Conservation (phyloP, 495 filamentous ascomycete species). For the Neurospora sp. region DNA sequence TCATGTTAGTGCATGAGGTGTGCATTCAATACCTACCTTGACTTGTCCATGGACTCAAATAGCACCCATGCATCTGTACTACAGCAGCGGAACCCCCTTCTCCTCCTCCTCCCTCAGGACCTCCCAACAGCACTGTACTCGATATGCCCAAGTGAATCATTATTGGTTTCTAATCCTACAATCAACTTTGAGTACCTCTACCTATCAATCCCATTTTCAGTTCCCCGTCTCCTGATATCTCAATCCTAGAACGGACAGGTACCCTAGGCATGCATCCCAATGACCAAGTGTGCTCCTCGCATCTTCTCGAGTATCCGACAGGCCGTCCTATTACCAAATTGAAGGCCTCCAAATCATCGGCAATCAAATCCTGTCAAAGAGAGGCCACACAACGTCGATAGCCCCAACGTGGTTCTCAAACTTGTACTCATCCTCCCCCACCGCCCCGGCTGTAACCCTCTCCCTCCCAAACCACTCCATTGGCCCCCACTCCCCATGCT, state of each 20-base stretch:
- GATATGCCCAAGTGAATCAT: background rate
- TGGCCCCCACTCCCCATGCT: too few relatives aligned
- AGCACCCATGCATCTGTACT: background rate
- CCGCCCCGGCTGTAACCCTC: too few relatives aligned
- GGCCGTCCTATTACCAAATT: too few relatives aligned
- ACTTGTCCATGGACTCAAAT: background rate
- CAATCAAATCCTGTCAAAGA: too few relatives aligned
- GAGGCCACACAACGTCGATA: background rate
- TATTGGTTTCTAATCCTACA: background rate
- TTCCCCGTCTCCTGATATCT: background rate
- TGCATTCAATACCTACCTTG: background rate
- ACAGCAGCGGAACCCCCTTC: background rate
- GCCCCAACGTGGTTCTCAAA: background rate
- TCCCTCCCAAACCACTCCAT: too few relatives aligned
- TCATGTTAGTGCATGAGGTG: background rate
- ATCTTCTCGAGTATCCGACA: too few relatives aligned
- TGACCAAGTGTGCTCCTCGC: too few relatives aligned
- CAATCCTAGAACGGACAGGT: background rate
- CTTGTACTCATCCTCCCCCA: too few relatives aligned
- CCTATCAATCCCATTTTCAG: background rate
- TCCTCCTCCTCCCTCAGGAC: background rate
- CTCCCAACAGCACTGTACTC: background rate
- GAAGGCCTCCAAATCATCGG: too few relatives aligned
- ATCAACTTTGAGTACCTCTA: background rate
- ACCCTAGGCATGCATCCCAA: too few relatives aligned